Evolutionary conservation across 2,329 filamentous ascomycete genomes (phyloP), one percentile per base, ranked within the genome.

Genomic region (Bipolaris oryzae): DNA sequence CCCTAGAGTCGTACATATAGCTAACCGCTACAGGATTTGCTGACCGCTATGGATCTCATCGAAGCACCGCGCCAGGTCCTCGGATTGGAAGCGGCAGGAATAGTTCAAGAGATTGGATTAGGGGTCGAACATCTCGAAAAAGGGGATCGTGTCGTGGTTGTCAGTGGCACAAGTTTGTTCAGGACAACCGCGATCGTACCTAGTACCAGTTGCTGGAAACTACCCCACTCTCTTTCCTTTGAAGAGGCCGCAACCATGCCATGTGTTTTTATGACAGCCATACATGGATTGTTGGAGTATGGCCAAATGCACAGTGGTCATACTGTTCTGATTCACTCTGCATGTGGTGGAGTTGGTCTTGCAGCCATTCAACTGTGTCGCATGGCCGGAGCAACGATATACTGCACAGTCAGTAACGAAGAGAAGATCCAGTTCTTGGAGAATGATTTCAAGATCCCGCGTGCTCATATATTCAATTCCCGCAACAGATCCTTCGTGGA

Each of bases 381-480:
- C 2, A 47, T 39, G 41, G 7, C 57, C 2, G 64, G 28, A 11
- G 28, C 28, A 31, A 31, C 28, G 28, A 62, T 78, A 5, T 74
- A 55, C 43, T 52, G 50, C 3, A 72, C 69, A 0, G 69, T 70
- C 2, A 56, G 64, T 15, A 59, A 15, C 5, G 52, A 62, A 2
- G 58, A 56, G 2, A 74, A 76, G 54, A 25, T 21, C 0, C 2
- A 54, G 3, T 66, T 58, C 42, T 45, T 75, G 5, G 25, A 48
- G 1, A 47, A 60, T 2, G 42, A 52, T 9, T 68, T 55, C 15
- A 60, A 52, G 7, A 60, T 76, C 13, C 64, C 62, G 2, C 20
- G n/a, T 1, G 49, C 67, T 0, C 68, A 61, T 4, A 77, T 80
- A 37, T 77, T 79, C 60, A 55, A 54, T 11, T 72, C 65, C 1